Conservation (phyloP, 441 rosid genomes). For the Arabidopsis hybrid region DNA sequence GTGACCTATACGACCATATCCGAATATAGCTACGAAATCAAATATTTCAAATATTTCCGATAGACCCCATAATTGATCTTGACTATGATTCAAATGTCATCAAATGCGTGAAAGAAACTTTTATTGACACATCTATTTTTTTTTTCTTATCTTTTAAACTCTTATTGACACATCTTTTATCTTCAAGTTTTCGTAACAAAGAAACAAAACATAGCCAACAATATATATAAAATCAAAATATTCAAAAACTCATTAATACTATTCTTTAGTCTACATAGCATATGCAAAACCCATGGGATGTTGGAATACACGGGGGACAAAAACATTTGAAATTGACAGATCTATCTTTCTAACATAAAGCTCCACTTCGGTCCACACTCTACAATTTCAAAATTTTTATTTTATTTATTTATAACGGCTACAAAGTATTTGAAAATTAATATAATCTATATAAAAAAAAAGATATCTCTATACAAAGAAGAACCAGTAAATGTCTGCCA, state of each 20-base stretch:
- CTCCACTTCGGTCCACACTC: constrained; percentile 32
- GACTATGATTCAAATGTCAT: constrained; percentile 17
- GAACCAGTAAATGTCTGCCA: constrained; percentile 47
- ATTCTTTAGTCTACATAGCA: constrained; percentile 37
- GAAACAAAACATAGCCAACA: background rate
- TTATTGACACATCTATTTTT: no score
- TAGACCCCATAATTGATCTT: constrained; percentile 16
- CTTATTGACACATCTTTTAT: background rate
- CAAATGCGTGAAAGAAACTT: background rate
- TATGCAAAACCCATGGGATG: constrained; percentile 43
- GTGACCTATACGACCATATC: constrained; percentile 10
- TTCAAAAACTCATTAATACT: constrained; percentile 26
- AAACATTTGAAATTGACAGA: constrained; percentile 41
- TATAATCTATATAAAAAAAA: background rate
- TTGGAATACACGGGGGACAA: constrained; percentile 47
- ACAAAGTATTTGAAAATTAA: constrained; percentile 22
- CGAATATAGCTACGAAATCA: constrained; percentile 17
- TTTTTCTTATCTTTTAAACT: no score
- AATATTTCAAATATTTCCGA: constrained; percentile 15
- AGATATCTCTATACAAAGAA: constrained; percentile 10
- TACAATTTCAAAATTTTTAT: constrained; percentile 1
- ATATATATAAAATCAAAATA: constrained; percentile 22
- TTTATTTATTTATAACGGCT: constrained; percentile 34
- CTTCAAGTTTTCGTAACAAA: background rate
- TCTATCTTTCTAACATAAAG: constrained; percentile 6